These are phyloP conservation scores for Auricularia cornea DNA, from an alignment of 768 basidiomycete genomes.

Conservation along the genomic window DNA sequence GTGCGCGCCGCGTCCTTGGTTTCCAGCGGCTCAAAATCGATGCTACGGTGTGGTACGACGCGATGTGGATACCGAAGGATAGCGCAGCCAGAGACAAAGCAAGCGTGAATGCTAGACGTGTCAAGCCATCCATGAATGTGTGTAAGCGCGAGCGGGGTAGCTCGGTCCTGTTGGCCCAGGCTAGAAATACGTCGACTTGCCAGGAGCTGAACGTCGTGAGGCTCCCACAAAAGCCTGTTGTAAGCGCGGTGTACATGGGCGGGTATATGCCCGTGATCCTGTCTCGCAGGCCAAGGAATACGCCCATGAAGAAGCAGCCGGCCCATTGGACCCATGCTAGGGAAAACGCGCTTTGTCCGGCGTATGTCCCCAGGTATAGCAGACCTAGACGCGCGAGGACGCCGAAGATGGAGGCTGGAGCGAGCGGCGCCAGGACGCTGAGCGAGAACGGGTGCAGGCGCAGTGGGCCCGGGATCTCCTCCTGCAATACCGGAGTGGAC, in stretches of 20 bases:
- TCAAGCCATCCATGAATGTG: slow-evolving; percentile 82
- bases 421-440: slow-evolving; percentile 60
- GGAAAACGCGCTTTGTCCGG: slow-evolving; percentile 68
- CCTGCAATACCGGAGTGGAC: slow-evolving; percentile 4
- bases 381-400: slow-evolving; percentile 75
- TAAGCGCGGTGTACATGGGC: slow-evolving; percentile 79
- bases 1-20: slow-evolving; percentile 36
- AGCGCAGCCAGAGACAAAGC: slow-evolving; percentile 70
- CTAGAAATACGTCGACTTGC: slow-evolving; percentile 81
- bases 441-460: slow-evolving; percentile 47
- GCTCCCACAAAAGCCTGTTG: slow-evolving; percentile 93
- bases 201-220: slow-evolving; percentile 95
- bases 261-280: slow-evolving; percentile 68
- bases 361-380: slow-evolving; percentile 61
- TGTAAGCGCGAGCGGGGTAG: not conserved
- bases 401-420: slow-evolving; percentile 81
- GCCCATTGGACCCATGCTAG: slow-evolving; percentile 78
- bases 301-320: slow-evolving; percentile 91
- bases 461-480: slow-evolving; percentile 26
- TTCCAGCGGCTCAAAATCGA: slow-evolving; percentile 30
- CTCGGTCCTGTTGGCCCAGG: slow-evolving; percentile 60
- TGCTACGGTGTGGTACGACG: slow-evolving; percentile 30
- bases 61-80: slow-evolving; percentile 61
- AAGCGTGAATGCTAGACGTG: slow-evolving; percentile 71
- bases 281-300: slow-evolving; percentile 59